Evolutionary conservation across 257 asterid species (phyloP), one percentile per base, ranked within the genome.

Genomic region (Linaria vulgaris): DNA sequence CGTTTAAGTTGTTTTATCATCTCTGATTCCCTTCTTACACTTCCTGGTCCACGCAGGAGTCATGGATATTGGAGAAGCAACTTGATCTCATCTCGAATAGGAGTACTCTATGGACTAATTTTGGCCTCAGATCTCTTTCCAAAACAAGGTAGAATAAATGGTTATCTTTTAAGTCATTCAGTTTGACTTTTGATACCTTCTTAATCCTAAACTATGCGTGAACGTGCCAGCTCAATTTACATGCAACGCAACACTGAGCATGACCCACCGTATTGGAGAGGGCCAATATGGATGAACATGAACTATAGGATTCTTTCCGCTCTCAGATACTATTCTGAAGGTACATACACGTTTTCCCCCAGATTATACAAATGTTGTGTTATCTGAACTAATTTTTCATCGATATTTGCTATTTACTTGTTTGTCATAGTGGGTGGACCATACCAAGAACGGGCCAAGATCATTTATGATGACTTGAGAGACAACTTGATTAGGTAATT

Each of bases 181-280:
- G 4, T 15, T 13, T 14, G 7, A 44, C 17, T n/a, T 34, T 2
- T 44, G 49, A 44, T 44, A 14, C 49, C 7, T 44, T 44, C 2
- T 4, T 13, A 44, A 44, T 44, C 17, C 47, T 51, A 11, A 59
- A 59, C 43, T 44, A 31, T 21, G 50, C 15, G 3, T 30, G 45
- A 31, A 44, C 57, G 34, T 61, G 45, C 64, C 85, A 94, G 97
- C 77, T 83, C 97, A 51, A 62, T 85, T 38, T 94, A 90, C 89
- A 90, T 90, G 96, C 79, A 94, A 72, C 96, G 83, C 41, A 94
- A 90, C 82, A 94, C 99, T 6, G 95, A 94, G 84, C 97, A 87
- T 15, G 99, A 90, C 65, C 75, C 97, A 30, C 97, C 97, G 1
- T 94, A 94, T 76, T 94, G 99, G 99, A 90, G 99, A 78, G 99